Evolutionary conservation across 1,284 basidiomycete species (phyloP), one percentile per base, ranked within the genome.

Genomic region (Marasmius tenuissimus): DNA sequence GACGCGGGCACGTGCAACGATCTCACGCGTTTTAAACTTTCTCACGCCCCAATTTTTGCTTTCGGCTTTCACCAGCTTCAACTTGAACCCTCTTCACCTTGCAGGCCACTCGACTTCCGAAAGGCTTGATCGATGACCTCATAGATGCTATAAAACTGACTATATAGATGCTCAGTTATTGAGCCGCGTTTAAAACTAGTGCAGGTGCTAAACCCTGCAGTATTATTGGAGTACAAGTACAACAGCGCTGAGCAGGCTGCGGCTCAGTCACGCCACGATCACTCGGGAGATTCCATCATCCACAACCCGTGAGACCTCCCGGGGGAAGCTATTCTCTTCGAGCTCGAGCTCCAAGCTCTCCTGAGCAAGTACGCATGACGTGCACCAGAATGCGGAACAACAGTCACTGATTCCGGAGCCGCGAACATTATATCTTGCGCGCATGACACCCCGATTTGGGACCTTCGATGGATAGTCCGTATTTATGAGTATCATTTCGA

Each of bases 321-420:
- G 12, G 3, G 60, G 60, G 55, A 77, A 73, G 62, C 75, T 78
- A 48, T 72, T 68, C 68, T 85, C 83, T 68, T 85, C 84, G 50
- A 79, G 69, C 63, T 76, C 74, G 20, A 85, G 66, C 67, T 85
- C 84, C 27, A 76, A 72, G 50, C 73, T 71, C 63, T 81, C 81
- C 66, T 85, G 84, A 0, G 76, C 75, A 47, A 85, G 76, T 6
- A 76, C 74, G 65, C 84, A 85, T 20, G 82, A 78, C 1, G 68
- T 67, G 68, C 84, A 85, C 67, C 72, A 85, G 57, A 71, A 76
- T 2, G 78, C 68, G 6, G 74, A 66, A 48, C 72, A 70, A 65
- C 75, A 84, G 64, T 84, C 83, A 9, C 69, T 68, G 14, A 49
- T 35, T 57, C 71, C 72, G 11, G 66, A 64, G 49, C 73, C 73